Percentiles rank a stretch among this genome's conserved stretches.
Conservation (phyloP, 331 rosid genomes). For the Quercus tomentella region DNA sequence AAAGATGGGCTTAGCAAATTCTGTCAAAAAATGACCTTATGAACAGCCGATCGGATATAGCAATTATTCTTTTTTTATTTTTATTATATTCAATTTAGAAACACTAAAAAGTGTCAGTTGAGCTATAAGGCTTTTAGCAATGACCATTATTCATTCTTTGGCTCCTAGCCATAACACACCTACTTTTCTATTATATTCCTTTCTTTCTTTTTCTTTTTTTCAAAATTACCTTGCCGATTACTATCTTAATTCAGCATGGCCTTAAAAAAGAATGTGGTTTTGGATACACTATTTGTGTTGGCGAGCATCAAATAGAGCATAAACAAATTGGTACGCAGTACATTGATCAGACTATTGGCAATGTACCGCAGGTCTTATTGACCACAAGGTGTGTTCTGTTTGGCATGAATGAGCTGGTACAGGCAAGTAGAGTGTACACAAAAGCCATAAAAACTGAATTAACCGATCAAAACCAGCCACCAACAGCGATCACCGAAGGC, state of each 20-base stretch:
- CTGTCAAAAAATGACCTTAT: no score
- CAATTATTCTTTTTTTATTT: no score
- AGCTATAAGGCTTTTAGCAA: no score
- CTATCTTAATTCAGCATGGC: not conserved
- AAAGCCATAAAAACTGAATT: no score
- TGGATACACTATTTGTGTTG: not conserved
- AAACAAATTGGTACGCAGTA: not conserved
- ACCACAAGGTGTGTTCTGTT: not conserved
- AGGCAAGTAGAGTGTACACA: no score
- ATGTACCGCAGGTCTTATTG: not conserved
- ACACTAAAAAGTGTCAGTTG: fast-evolving
- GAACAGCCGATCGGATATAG: no score
- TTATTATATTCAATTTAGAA: no score
- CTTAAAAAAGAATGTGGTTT: not conserved
- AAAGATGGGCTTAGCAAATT: not conserved
- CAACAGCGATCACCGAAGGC: no score
- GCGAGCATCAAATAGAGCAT: not conserved
- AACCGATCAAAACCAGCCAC: no score
- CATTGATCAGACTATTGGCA: not conserved
- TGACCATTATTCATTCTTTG: not conserved
- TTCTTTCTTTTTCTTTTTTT: no score
- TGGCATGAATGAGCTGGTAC: not conserved
- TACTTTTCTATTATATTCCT: not conserved
- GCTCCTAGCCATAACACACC: not conserved
- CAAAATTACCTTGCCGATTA: not conserved